Base-by-base conservation (phyloP, 2,329 filamentous ascomycete species). In the Penicillium sp. region DNA sequence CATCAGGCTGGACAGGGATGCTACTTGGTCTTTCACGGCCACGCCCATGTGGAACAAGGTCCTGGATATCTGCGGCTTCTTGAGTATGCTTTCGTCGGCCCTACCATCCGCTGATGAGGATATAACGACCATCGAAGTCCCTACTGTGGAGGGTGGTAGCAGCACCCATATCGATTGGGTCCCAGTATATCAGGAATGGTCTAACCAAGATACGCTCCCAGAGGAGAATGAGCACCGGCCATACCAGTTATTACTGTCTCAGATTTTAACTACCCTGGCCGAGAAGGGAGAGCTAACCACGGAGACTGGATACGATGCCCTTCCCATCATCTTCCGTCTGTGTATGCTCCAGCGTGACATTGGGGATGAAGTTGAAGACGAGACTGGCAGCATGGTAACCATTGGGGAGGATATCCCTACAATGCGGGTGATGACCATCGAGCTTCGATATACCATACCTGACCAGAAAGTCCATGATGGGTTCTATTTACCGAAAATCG, bases 11-110 rank as follows among this genome's bases (percentile, higher is more conserved):
- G 8, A 26, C n/a, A 26, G 27, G 3, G 5, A 23, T 9, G 35
- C 18, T 4, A 38, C 27, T 10, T 38, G n/a, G 35, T 38, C 31
- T 27, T n/a, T 38, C 5, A 38, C 35, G 2, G 26, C 35, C 3
- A 38, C 35, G 1, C 35, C 26, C 7, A 38, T 38, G 17, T 31
- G 27, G 35, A 38, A 38, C 27, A 38, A 31, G 35, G 17, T 27
- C 10, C 35, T 38, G 3, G 26, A 31, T 17, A 23, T 38, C 26
- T 38, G 26, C 17, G 26, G 26, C 27, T 38, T 23, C 17, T 27
- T 38, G 16, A 26, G 27, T 34, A 14, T 45, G 23, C 17, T 23
- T 38, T 34, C 13, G 25, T 3, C 26, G 4, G 25, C 11, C 10
- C 11, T 27, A 13, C 10, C 4, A 4, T 6, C 25, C 25, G 11